A percentile compares a stretch with the other conserved stretches of the same genome.
phyloP scores from a whole-genome alignment of 2,329 filamentous ascomycete species.

The Neurospora crassa region DNA sequence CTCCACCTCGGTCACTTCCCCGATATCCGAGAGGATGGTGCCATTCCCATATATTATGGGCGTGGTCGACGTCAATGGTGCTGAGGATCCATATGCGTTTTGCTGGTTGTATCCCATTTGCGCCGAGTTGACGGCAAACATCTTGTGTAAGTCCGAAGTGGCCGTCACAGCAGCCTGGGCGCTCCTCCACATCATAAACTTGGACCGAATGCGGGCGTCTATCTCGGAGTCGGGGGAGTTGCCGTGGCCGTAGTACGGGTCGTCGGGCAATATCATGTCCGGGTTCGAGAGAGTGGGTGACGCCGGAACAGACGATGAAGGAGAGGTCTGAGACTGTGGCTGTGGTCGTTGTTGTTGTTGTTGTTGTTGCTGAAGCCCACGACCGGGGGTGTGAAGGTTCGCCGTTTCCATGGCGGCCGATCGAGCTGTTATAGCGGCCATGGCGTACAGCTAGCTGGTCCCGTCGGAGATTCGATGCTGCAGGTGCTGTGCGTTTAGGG shows the following conservation, averaged over 20 bases:
- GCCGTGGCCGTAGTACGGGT: slow-evolving; percentile 49
- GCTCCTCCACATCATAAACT: slow-evolving; percentile 43
- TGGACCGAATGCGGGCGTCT: slow-evolving; percentile 34
- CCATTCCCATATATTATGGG: slow-evolving; percentile 62
- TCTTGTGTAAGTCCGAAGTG: slow-evolving; percentile 28
- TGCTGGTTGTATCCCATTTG: slow-evolving; percentile 25
- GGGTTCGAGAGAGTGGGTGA: slow-evolving; percentile 88
- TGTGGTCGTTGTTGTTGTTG: slow-evolving; percentile 20
- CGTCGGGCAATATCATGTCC: slow-evolving; percentile 84
- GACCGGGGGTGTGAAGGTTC: slow-evolving; percentile 9
- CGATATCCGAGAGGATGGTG: slow-evolving; percentile 60
- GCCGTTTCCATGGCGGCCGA: slow-evolving; percentile 22
- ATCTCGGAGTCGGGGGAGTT: slow-evolving; percentile 41
- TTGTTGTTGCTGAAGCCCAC: slow-evolving; percentile 14
- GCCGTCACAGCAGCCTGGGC: slow-evolving; percentile 25
- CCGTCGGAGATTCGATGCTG: not conserved
- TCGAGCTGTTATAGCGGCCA: not conserved
- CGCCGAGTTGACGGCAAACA: slow-evolving; percentile 28
- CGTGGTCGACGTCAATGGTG: slow-evolving; percentile 43
- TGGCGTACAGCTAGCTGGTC: not conserved
- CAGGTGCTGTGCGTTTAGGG: not conserved
- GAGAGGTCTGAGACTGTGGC: slow-evolving; percentile 29
- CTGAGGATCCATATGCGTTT: slow-evolving; percentile 23
- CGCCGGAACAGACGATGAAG: slow-evolving; percentile 36
- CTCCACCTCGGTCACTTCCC: slow-evolving; percentile 44